Evolutionary conservation across 2,329 filamentous ascomycete genomes (phyloP), one percentile per base, ranked within the genome.

Genomic region (Knoxdaviesia proteae): DNA sequence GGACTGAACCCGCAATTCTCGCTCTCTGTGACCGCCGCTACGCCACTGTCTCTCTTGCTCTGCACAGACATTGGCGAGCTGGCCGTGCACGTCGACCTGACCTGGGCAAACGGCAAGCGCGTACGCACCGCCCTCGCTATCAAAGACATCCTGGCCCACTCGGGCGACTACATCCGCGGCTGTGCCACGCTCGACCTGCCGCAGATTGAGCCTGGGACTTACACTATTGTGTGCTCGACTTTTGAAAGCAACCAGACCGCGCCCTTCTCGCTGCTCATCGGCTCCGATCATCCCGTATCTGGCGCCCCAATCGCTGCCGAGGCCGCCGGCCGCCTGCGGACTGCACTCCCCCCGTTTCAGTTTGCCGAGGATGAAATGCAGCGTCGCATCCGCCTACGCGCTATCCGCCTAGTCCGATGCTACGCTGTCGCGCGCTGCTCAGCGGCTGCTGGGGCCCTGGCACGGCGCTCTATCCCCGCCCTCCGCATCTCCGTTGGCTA

Each of bases 221-320:
- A 96, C 57, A 94, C 84, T 0, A 68, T 94, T 44, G 80, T 94
- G 6, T 88, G 81, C 55, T 94, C 84, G 3, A 93, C 88, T 0
- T 96, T 92, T 56, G 84, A 93, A 48, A 69, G 79, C 0, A 80
- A 79, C 6, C 83, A 92, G 53, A 64, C 74, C 1, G 82, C 80
- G 4, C 67, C 68, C 40, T 96, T 92, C 53, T 73, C 68, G 1
- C 65, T 98, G 6, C 73, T 76, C 44, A 67, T 94, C n/a, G 76
- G 77, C 39, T 77, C 80, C 34, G 73, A 69, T 43, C 55, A 61
- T 2, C 63, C 68, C 0, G 68, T 77, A 35, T 52, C 57, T 1
- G 55, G 92, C 5, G 62, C 61, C 6, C 68, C 71, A 10, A 67
- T 94, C 4, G 70, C 77, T 0, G 64, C 76, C 5, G 82, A 90